phyloP scores from a whole-genome alignment of 2,329 filamentous ascomycete genomes.

The Calonectria hongkongensis region DNA sequence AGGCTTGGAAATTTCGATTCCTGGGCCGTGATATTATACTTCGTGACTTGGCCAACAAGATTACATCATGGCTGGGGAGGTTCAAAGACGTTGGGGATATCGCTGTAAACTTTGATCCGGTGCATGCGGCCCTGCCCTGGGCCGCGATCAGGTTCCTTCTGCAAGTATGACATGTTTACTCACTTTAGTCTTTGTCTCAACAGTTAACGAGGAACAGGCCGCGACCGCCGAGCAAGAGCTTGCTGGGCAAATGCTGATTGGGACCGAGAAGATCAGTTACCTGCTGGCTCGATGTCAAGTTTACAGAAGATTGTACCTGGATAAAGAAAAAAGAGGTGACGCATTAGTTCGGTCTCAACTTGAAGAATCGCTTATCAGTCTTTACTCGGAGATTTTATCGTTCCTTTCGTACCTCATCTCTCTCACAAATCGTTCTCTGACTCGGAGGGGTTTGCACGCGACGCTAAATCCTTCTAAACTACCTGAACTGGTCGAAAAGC shows the following conservation, averaged over 20 bases:
- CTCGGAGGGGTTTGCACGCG: not conserved
- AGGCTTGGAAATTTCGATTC: constrained; percentile 8
- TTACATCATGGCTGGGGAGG: constrained; percentile 22
- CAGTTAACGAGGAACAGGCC: not conserved
- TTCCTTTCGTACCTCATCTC: constrained; percentile 4
- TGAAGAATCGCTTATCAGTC: constrained; percentile 1
- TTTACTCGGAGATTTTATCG: constrained; percentile 15
- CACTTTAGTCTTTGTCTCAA: not conserved
- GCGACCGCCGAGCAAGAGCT: constrained; percentile 32
- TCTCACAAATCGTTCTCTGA: not conserved
- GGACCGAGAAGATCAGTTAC: constrained; percentile 22
- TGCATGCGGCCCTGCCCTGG: constrained; percentile 31
- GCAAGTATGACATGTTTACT: not conserved
- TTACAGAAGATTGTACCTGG: not conserved
- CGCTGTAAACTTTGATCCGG: constrained; percentile 21
- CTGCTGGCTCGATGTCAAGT: constrained; percentile 18
- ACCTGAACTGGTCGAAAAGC: constrained; percentile 9
- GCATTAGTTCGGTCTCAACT: not conserved
- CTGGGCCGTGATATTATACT: not conserved
- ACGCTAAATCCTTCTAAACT: not conserved
- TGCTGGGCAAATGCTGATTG: constrained; percentile 29
- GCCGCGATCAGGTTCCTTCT: constrained; percentile 6
- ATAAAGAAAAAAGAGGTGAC: not conserved
- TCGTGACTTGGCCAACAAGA: constrained; percentile 5
- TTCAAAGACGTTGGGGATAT: constrained; percentile 36